Percentiles rank a stretch among this genome's conserved stretches.
Evolutionary conservation across 768 basidiomycete species (phyloP).

Genomic region (Lactarius psammicola): DNA sequence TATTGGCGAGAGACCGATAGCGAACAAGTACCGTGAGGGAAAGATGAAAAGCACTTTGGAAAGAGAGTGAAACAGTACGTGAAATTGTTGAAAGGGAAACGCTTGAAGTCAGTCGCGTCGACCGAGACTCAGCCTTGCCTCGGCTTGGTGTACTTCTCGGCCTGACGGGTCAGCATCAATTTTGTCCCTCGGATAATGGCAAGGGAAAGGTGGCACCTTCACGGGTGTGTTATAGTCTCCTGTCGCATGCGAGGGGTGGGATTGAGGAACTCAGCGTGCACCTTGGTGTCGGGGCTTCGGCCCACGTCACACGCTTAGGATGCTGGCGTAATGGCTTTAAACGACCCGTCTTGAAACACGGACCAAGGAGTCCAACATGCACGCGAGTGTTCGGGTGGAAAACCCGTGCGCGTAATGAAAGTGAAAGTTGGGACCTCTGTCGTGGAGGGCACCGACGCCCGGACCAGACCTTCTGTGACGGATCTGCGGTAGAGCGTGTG

Average conservation of each 20-base stretch:
- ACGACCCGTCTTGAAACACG: slow-evolving; percentile 82
- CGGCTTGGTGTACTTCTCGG: slow-evolving; percentile 53
- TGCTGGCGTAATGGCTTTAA: slow-evolving; percentile 78
- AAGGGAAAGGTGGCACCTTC: slow-evolving; percentile 59
- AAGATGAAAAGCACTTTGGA: slow-evolving; percentile 81
- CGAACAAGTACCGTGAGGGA: slow-evolving; percentile 82
- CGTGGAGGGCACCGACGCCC: slow-evolving; percentile 71
- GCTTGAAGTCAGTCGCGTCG: slow-evolving; percentile 68
- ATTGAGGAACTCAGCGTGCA: slow-evolving; percentile 64
- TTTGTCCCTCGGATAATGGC: slow-evolving; percentile 58
- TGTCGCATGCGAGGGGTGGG: slow-evolving; percentile 53
- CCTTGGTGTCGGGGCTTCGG: slow-evolving; percentile 46
- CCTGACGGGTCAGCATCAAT: slow-evolving; percentile 66
- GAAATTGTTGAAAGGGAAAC: slow-evolving; percentile 81
- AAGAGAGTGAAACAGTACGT: slow-evolving; percentile 80
- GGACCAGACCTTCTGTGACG: slow-evolving; percentile 71
- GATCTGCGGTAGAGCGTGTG: slow-evolving; percentile 78
- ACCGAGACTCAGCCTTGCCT: slow-evolving; percentile 53
- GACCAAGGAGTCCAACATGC: slow-evolving; percentile 86
- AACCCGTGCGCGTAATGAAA: slow-evolving; percentile 70
- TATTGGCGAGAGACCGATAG: slow-evolving; percentile 81
- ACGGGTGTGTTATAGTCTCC: slow-evolving; percentile 64
- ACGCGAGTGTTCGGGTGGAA: slow-evolving; percentile 75
- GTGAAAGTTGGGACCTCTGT: slow-evolving; percentile 64
- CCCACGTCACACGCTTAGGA: slow-evolving; percentile 62